Evolutionary conservation across 176 grass and related monocot species (phyloP).

Genomic region (Hyparrhenia diplandra): DNA sequence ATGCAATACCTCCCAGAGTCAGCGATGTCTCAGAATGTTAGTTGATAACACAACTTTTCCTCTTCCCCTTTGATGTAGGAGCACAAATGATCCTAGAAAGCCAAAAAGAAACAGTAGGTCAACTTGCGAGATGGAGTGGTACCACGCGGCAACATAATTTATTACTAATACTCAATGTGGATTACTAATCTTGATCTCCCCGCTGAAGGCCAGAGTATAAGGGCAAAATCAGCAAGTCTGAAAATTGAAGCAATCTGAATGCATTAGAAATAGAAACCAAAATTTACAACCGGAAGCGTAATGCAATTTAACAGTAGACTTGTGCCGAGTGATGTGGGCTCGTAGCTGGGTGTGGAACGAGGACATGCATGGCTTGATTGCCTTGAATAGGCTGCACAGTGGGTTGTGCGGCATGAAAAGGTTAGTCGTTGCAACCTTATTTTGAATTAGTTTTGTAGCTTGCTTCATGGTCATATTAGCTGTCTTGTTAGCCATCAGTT

Average conservation of each 20-base stretch:
- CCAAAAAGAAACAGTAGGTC: slow-evolving; percentile 19
- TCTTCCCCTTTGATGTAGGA: slow-evolving; percentile 77
- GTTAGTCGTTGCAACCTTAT: background rate
- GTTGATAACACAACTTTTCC: slow-evolving; percentile 98
- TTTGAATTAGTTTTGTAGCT: background rate
- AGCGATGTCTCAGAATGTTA: slow-evolving; percentile 98
- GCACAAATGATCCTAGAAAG: slow-evolving; percentile 83
- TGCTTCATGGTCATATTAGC: slow-evolving; percentile 2
- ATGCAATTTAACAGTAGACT: background rate
- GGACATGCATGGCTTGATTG: background rate
- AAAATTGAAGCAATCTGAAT: slow-evolving; percentile 30
- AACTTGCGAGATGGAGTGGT: background rate
- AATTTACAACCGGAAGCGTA: background rate
- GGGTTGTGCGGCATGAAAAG: background rate
- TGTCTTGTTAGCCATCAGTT: background rate
- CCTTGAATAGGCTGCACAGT: background rate
- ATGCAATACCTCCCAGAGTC: slow-evolving; percentile 73
- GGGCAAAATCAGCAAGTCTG: slow-evolving; percentile 87
- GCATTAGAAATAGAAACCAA: slow-evolving; percentile 24
- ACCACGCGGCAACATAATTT: background rate
- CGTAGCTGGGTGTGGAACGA: background rate
- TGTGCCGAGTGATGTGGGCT: background rate
- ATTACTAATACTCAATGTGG: background rate
- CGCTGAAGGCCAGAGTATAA: slow-evolving; percentile 87
- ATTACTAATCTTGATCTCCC: slow-evolving; percentile 69